These are phyloP conservation scores for Fraxinus angustifolia DNA, from an alignment of 305 asterid genomes.

Conservation along the genomic window DNA sequence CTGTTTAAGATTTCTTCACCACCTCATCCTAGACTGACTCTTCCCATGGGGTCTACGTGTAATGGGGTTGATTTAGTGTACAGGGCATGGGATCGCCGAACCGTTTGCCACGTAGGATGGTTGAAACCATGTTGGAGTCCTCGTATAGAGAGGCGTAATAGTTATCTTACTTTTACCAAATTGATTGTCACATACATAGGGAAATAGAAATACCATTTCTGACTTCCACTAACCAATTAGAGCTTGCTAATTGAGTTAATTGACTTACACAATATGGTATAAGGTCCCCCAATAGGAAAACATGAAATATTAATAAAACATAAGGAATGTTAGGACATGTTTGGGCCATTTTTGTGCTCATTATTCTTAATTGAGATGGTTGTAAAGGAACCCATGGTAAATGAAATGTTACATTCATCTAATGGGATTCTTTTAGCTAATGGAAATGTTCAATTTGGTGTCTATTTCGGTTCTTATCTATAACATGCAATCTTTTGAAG, in stretches of 20 bases:
- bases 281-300: neutral
- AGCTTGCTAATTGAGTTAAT: neutral
- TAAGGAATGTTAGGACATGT: conserved; percentile 28
- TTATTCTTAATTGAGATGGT: conserved; percentile 11
- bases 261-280: neutral
- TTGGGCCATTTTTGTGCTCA: conserved; percentile 26
- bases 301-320: conserved; percentile 11
- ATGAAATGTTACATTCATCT: conserved; percentile 21
- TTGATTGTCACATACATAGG: neutral
- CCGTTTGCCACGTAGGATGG: neutral
- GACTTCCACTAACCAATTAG: neutral
- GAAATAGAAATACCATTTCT: neutral
- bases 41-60: neutral
- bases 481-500: neutral
- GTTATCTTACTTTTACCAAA: neutral
- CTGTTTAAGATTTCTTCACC: neutral
- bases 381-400: conserved; percentile 21
- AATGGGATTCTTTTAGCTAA: neutral
- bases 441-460: neutral
- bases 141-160: neutral
- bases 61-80: neutral
- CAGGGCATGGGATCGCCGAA: no score
- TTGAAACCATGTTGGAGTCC: neutral
- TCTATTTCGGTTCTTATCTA: neutral
- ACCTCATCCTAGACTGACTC: neutral